Evolutionary conservation across 2,329 filamentous ascomycete species (phyloP), one percentile per base, ranked within the genome.

Genomic region (Karstenula rhodostoma): DNA sequence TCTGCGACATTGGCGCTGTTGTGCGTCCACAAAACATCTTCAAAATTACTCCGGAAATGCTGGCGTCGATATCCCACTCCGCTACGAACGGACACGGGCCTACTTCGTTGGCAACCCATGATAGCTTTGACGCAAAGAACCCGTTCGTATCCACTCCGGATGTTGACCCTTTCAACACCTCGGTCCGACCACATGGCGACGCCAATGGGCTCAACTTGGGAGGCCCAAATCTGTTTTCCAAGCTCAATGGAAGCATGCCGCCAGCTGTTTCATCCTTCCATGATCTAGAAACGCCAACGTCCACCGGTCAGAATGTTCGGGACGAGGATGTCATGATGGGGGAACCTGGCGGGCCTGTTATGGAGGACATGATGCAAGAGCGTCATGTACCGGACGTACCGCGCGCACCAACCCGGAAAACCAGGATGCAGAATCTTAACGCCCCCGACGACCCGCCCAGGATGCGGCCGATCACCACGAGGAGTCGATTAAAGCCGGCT

Each of bases 1-100:
- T 99, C 8, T 97, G 94, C 75, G 93, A 97, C 73, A 92, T 87
- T 46, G 88, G 87, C 81, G 90, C 93, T 47, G 89, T 89, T 66
- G 85, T 98, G 57, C 89, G 91, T 58, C 88, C 95, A 10, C 86
- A 89, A 27, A 97, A 96, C 71, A 91, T 97, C 63, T 99, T 97
- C 81, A 93, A 89, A 74, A 81, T 90, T 68, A 92, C 86, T 17
- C 80, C 85, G 23, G 89, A 91, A 64, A 84, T 91, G 78, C 78
- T 86, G 56, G 79, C 81, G 27, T 77, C 84, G 51, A 76, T 87
- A 46, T 76, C 73, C 17, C 70, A 75, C 40, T 56, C 61, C 22
- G 64, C 71, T 10, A 58, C 61, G 3, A 74, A 71, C 40, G 69
- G 67, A 35, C 67, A 70, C 52, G 57, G 56, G 7, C 52, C 62